Evolutionary conservation across 78 protist species (phyloP), one percentile per base, ranked within the genome.

Genomic region (Protostelium mycophagum): DNA sequence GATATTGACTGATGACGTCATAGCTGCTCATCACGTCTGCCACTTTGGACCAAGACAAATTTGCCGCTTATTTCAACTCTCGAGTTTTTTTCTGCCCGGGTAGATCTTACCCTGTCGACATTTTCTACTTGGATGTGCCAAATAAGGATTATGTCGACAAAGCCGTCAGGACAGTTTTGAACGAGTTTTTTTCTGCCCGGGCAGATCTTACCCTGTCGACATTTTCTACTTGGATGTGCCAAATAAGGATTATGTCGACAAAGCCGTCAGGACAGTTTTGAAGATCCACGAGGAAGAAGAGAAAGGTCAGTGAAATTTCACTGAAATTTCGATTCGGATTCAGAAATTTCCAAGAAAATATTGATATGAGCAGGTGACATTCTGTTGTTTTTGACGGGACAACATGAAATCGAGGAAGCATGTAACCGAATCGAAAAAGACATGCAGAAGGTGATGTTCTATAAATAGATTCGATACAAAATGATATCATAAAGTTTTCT

Each of bases 321-420:
- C 36, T n/a, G n/a, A n/a, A n/a, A n/a, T n/a, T 97, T 85, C 83
- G 98, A 95, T 1, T 91, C 90, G 88, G 35, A 37, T 31, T 93
- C 93, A 36, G 96, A 96, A 1, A 0, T 38, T 23, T 90, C 96
- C 36, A 96, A 99, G 84, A 99, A 98, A 84, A 84, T 35, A 5
- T 1, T 83, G 0, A 91, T 99, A 29, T 99, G 99, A 16, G 83
- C 93, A 0, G 99, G 99, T 1, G 99, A 98, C 85, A 93, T 98
- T 0, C 95, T 98, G 23, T 97, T 96, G 10, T 98, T 98, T 83
- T 88, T 98, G 31, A 97, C 99, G 0, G 99, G 99, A 63, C 91
- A 95, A 83, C 98, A 97, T 10, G 99, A 98, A 34, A 97, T 98
- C 89, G 98, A 95, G 31, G 38, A 38, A 29, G 51, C 90, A 28